Base-by-base conservation (phyloP, 2,329 filamentous ascomycete species). In the Fusarium pseudonygamai region DNA sequence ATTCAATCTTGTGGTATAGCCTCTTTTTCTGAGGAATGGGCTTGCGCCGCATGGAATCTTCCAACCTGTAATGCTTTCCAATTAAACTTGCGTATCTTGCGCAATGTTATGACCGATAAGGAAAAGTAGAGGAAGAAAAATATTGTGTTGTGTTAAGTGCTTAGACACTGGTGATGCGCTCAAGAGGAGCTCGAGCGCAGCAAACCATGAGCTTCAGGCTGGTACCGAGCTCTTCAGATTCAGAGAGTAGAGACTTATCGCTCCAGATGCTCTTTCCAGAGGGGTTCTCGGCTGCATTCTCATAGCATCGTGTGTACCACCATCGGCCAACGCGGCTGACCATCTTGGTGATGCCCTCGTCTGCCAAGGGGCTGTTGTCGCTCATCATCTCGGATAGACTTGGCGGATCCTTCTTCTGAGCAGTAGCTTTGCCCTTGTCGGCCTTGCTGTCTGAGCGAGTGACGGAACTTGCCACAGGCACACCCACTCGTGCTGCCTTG, bases 251-350 rank as follows among this genome's bases (percentile, higher is more conserved):
- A 15, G 87, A 87, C 62, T 87, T 89, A 79, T 98, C 93, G 52
- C 87, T 88, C 92, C 95, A 98, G 74, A 98, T 93, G 80, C 93
- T 89, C 68, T 78, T 80, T 80, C 56, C 86, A 76, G 37, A 84
- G 80, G 67, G 66, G 40, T 72, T 67, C n/a, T 89, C 82, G 14
- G 91, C 85, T 9, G 88, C 87, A 64, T 88, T 90, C 82, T 98
- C 96, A 80, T 98, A 98, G 85, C 96, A 98, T 59, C 93, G 90
- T 15, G 91, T 93, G 82, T 97, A 98, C 96, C 96, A 99, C 94
- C 96, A 98, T 47, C 96, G 89, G 5, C 95, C 96, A 16, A 98
- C 96, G 71, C 91, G 92, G 22, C 95, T 93, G 28, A 98, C 95
- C 87, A 97, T 97, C 79, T 94, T 95, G 20, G 94, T 94, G 79